phyloP scores from a whole-genome alignment of 768 basidiomycete species.

The Leccinum pellstonianum region DNA sequence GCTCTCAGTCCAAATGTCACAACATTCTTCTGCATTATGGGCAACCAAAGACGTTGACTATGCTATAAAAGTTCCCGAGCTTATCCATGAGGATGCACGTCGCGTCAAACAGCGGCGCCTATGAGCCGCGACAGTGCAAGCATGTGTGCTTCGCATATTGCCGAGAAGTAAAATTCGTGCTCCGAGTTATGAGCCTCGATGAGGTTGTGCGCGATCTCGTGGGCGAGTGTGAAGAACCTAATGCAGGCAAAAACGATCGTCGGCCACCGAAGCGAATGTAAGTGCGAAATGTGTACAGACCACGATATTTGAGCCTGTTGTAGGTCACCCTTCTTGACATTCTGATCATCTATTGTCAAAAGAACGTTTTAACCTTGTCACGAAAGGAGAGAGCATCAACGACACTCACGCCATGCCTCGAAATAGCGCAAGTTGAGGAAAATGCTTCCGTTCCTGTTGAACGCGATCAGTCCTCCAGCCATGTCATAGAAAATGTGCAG shows the following conservation, averaged over 20 bases:
- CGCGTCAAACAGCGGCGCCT: not conserved
- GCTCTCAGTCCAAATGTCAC: not conserved
- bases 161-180: constrained; percentile 93
- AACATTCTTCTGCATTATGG: not conserved
- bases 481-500: constrained; percentile 87
- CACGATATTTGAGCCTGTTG: constrained; percentile 78
- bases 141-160: constrained; percentile 74
- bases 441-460: constrained; percentile 86
- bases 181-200: constrained; percentile 85
- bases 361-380: not conserved
- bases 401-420: constrained; percentile 79
- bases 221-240: constrained; percentile 88
- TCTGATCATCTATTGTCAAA: constrained; percentile 57
- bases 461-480: constrained; percentile 82
- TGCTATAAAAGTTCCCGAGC: not conserved
- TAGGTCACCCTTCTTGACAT: constrained; percentile 53
- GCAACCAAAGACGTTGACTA: not conserved
- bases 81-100: not conserved
- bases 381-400: not conserved
- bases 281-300: constrained; percentile 36
- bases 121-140: constrained; percentile 39
- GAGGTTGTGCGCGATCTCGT: constrained; percentile 92
- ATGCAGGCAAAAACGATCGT: not conserved
- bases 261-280: not conserved
- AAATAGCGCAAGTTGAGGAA: constrained; percentile 88